These are phyloP conservation scores for Mycocentrospora acerina DNA, from an alignment of 2,329 filamentous ascomycete genomes.

Conservation along the genomic window DNA sequence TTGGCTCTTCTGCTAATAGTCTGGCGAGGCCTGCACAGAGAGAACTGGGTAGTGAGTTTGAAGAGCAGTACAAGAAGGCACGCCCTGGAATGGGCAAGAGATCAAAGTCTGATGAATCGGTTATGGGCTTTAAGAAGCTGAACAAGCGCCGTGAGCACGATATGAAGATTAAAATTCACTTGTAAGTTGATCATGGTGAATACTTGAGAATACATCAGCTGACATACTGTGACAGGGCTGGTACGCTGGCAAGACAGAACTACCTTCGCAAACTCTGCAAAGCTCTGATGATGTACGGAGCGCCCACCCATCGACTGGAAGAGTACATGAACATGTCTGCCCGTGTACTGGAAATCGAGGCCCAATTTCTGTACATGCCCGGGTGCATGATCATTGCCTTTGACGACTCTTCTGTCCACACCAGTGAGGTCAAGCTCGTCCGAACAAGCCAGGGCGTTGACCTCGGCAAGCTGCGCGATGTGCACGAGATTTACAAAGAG, in stretches of 20 bases:
- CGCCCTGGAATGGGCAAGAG: conserved; percentile 41
- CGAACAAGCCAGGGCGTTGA: conserved; percentile 69
- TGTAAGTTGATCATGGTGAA: conserved; percentile 26
- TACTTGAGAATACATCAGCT: neutral
- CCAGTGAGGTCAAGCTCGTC: conserved; percentile 77
- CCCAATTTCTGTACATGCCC: conserved; percentile 86
- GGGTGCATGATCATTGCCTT: conserved; percentile 95
- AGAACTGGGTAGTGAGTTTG: conserved; percentile 46
- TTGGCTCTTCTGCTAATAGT: conserved; percentile 47
- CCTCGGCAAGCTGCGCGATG: conserved; percentile 71
- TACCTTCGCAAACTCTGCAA: conserved; percentile 84
- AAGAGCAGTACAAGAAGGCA: conserved; percentile 42
- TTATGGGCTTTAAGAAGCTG: conserved; percentile 40
- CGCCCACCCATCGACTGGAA: conserved; percentile 86
- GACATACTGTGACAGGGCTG: conserved; percentile 39
- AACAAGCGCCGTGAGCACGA: conserved; percentile 49
- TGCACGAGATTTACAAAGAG: conserved; percentile 77
- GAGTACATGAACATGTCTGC: conserved; percentile 91
- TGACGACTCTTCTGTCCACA: conserved; percentile 71
- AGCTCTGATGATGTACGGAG: conserved; percentile 85
- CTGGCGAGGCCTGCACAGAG: conserved; percentile 45
- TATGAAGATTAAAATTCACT: conserved; percentile 61
- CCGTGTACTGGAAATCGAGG: conserved; percentile 83
- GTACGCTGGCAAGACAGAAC: conserved; percentile 74
- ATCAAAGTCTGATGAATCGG: conserved; percentile 39